These are phyloP conservation scores for Ganoderma sinense DNA, from an alignment of 1,284 basidiomycete species.

Conservation along the genomic window DNA sequence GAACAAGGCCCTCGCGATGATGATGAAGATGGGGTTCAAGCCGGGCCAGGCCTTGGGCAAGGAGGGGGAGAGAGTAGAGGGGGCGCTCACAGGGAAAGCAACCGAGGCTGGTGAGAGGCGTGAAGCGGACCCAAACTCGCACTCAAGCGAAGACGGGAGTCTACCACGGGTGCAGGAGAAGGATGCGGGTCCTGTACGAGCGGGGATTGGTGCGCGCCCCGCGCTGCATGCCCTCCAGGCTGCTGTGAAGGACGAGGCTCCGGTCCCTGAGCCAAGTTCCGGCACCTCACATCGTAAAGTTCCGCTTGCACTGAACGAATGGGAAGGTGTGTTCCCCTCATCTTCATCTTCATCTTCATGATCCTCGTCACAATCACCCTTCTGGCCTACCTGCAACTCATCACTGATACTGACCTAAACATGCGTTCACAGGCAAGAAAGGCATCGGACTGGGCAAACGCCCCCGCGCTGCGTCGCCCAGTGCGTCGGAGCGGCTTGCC, in stretches of 20 bases:
- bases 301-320: constrained; percentile 77
- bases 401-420: background rate
- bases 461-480: constrained; percentile 69
- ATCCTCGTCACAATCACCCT: background rate
- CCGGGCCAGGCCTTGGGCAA: constrained; percentile 78
- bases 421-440: constrained; percentile 64
- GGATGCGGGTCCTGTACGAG: constrained; percentile 22
- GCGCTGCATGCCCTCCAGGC: constrained; percentile 16
- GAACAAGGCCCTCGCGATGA: constrained; percentile 83
- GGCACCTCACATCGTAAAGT: constrained; percentile 54
- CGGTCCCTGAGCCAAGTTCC: background rate
- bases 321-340: constrained; percentile 63
- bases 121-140: background rate
- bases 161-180: constrained; percentile 12
- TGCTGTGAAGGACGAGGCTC: constrained; percentile 11
- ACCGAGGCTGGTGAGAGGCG: background rate
- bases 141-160: background rate
- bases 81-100: background rate
- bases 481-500: constrained; percentile 64
- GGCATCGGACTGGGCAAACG: constrained; percentile 81
- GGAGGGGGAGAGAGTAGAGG: constrained; percentile 29
- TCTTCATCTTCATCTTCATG: background rate
- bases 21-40: constrained; percentile 92
- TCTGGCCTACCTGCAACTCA: background rate
- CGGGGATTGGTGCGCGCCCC: constrained; percentile 25